Evolutionary conservation across 495 filamentous ascomycete genomes (phyloP).

Genomic region (Penicillium longicatenatum): DNA sequence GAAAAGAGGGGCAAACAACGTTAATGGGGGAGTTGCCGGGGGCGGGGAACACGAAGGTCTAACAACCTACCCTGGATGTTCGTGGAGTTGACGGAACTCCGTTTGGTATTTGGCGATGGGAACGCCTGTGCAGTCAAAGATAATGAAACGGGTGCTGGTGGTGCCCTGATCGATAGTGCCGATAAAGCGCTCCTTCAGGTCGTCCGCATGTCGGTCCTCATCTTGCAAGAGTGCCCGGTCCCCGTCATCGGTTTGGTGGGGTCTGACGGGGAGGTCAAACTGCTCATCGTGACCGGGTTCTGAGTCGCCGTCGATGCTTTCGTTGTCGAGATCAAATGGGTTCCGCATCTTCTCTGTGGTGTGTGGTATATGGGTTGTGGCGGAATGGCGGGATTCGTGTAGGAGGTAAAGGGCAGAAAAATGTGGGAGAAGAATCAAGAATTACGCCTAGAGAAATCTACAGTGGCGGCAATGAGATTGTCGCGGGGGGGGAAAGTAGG

Average conservation of each 20-base stretch:
- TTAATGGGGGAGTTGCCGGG: constrained; percentile 10
- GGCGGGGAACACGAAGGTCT: constrained; percentile 4
- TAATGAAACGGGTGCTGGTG: constrained; percentile 88
- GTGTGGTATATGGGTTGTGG: constrained; percentile 3
- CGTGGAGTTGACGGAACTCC: constrained; percentile 88
- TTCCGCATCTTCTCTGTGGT: constrained; percentile 35
- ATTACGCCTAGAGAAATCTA: not conserved
- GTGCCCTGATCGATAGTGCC: constrained; percentile 90
- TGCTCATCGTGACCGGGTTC: constrained; percentile 25
- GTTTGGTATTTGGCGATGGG: constrained; percentile 87
- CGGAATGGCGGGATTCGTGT: not conserved
- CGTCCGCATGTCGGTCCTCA: constrained; percentile 33
- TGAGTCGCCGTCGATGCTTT: constrained; percentile 36
- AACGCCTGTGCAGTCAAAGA: constrained; percentile 80
- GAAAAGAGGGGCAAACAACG: constrained; percentile 2
- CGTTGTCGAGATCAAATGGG: constrained; percentile 45
- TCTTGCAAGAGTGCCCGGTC: constrained; percentile 47
- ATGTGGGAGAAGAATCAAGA: constrained; percentile 3
- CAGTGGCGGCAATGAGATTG: constrained; percentile 2
- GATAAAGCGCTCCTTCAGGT: constrained; percentile 55
- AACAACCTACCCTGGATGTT: constrained; percentile 75
- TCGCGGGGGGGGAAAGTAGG: constrained; percentile 10
- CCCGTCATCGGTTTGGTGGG: constrained; percentile 40
- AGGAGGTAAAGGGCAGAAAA: not conserved
- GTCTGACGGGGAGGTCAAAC: constrained; percentile 28